Base-by-base conservation (phyloP, 2,329 filamentous ascomycete species). In the Penicillium brevicompactum region DNA sequence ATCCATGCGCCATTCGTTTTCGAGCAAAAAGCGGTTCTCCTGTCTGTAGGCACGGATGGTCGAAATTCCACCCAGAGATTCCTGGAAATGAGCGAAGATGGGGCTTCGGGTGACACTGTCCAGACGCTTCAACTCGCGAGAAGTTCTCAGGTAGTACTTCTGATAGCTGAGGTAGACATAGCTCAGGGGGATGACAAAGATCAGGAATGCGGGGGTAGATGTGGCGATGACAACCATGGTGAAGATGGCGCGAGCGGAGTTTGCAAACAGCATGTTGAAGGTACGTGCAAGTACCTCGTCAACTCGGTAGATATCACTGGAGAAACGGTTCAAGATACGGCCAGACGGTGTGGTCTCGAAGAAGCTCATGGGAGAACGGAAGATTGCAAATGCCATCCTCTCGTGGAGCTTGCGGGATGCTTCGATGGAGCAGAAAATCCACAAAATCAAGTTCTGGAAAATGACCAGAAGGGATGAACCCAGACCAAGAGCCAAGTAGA, bases 361-460 rank as follows among this genome's bases (percentile, higher is more conserved):
- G 78, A 99, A 99, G 66, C 87, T 94, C 94, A 99, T 99, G 51
- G 94, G 95, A 37, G 92, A 95, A 63, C 94, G 85, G 82, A 99
- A 99, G 66, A 97, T 97, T 16, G 94, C 92, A 67, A 89, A 94
- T 42, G 93, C 93, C 94, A 99, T 97, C 61, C 91, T 84, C 77
- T 97, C 94, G 72, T 99, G 94, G 53, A 99, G 82, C 78, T 97
- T 99, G 59, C 94, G 86, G 18, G 93, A 97, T 48, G 94, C 94
- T 86, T 99, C 94, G 60, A 99, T 99, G 4, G 94, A 97, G 78
- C 95, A 99, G 78, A 99, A 97, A 63, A 99, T 97, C 94, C 94
- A 99, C 27, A 99, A 81, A 61, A 99, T 92, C 64, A 99, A 79
- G 5, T 93, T 97, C 76, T 97, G 94, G 30, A 95, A 70, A 41